Evolutionary conservation across 1,284 basidiomycete genomes (phyloP).

Genomic region (Wolfiporia cocos): DNA sequence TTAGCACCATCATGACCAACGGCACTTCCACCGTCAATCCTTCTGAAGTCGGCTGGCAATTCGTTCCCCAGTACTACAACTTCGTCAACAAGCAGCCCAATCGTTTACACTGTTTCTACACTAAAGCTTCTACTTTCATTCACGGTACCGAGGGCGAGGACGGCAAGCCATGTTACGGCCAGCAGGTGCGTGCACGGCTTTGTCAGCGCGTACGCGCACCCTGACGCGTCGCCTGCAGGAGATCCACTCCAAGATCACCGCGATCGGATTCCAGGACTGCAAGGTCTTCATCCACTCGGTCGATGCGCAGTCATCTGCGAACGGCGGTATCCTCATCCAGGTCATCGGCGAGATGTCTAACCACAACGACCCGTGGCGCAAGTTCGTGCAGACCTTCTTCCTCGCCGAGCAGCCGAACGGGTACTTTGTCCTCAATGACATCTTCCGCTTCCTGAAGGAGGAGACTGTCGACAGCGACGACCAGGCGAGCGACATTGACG

Average conservation of each 20-base stretch:
- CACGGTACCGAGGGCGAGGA: conserved; percentile 97
- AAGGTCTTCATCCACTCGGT: conserved; percentile 98
- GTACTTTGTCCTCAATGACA: conserved; percentile 99
- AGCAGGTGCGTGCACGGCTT: conserved; percentile 59
- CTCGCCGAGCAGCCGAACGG: conserved; percentile 98
- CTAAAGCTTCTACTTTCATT: conserved; percentile 94
- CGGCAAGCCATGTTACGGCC: conserved; percentile 80
- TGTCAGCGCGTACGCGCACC: neutral
- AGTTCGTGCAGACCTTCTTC: conserved; percentile 99
- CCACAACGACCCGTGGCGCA: conserved; percentile 87
- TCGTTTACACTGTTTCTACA: conserved; percentile 99
- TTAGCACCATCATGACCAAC: conserved; percentile 28
- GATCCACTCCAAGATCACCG: conserved; percentile 94
- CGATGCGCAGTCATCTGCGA: conserved; percentile 89
- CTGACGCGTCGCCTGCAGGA: conserved; percentile 50
- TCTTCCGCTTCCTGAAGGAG: conserved; percentile 99
- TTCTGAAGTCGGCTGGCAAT: conserved; percentile 94
- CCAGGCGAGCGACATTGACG: conserved; percentile 38
- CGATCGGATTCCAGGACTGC: conserved; percentile 92
- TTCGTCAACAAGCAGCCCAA: conserved; percentile 97
- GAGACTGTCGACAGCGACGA: conserved; percentile 82
- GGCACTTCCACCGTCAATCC: conserved; percentile 54
- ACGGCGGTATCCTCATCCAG: conserved; percentile 97
- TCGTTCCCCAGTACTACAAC: conserved; percentile 95
- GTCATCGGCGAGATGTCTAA: conserved; percentile 99